Conservation (phyloP, 768 basidiomycete genomes). For the Suillus weaverae region DNA sequence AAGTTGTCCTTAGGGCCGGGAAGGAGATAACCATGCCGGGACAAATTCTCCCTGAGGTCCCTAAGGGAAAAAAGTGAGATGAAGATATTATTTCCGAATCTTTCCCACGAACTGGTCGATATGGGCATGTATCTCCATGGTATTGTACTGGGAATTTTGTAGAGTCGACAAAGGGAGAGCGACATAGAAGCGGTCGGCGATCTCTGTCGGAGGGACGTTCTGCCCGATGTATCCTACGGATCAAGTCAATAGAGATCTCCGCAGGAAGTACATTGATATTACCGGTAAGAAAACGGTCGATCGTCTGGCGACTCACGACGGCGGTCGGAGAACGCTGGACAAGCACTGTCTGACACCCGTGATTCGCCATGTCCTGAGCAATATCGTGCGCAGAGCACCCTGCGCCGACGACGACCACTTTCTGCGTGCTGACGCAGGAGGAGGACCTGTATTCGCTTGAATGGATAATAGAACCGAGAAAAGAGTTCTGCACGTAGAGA, state of each 20-base stretch:
- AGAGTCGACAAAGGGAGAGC: constrained; percentile 9
- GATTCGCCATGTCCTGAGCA: constrained; percentile 12
- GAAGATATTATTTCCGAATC: not conserved
- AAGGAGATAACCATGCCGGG: constrained; percentile 7
- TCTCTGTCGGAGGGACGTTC: constrained; percentile 9
- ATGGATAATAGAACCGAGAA: constrained; percentile 3
- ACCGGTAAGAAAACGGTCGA: constrained; percentile 8
- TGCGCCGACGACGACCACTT: constrained; percentile 11
- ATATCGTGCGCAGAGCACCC: constrained; percentile 17
- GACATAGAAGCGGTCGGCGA: constrained; percentile 13
- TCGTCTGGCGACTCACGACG: constrained; percentile 10
- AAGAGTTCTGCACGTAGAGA: not conserved
- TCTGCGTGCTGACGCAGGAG: not conserved
- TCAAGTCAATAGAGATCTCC: not conserved
- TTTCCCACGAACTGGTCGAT: constrained; percentile 9
- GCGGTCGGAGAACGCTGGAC: constrained; percentile 14
- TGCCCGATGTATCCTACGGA: constrained; percentile 10
- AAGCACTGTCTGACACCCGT: constrained; percentile 4
- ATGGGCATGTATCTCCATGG: not conserved
- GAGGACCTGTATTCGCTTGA: constrained; percentile 6
- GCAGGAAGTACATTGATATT: not conserved
- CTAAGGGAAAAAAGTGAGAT: not conserved
- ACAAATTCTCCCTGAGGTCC: constrained; percentile 2
- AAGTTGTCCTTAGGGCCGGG: constrained; percentile 2
- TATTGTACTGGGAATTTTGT: constrained; percentile 1